A percentile compares a stretch with the other conserved stretches of the same genome.
phyloP scores from a whole-genome alignment of 2,329 filamentous ascomycete species.

The Magnaporthales sp. region DNA sequence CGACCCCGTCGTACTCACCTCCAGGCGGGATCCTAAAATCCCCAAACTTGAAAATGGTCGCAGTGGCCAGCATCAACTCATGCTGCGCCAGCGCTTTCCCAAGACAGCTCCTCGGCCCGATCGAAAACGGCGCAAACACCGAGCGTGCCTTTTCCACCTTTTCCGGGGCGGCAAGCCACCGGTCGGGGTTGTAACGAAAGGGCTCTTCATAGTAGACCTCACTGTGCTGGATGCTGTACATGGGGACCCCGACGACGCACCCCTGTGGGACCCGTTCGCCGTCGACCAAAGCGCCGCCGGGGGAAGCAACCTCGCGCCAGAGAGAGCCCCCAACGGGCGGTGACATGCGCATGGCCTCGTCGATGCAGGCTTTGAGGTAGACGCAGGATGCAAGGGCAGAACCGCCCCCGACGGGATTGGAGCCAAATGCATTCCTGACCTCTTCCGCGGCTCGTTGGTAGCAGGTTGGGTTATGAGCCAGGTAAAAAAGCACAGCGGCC shows the following conservation, averaged over 20 bases:
- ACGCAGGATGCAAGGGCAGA: slow-evolving; percentile 30
- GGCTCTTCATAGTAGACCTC: slow-evolving; percentile 51
- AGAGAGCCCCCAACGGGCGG: slow-evolving; percentile 52
- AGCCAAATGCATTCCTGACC: slow-evolving; percentile 39
- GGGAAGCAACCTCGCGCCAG: slow-evolving; percentile 46
- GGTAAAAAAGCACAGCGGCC: slow-evolving; percentile 55
- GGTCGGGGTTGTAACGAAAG: slow-evolving; percentile 52
- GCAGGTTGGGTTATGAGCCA: slow-evolving; percentile 41
- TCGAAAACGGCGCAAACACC: slow-evolving; percentile 67
- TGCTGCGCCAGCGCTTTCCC: slow-evolving; percentile 61
- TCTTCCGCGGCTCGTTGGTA: slow-evolving; percentile 40
- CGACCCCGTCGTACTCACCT: slow-evolving; percentile 39
- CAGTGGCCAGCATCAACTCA: slow-evolving; percentile 56
- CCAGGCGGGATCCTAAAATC: slow-evolving; percentile 45
- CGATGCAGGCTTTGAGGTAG: slow-evolving; percentile 56
- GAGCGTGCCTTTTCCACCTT: slow-evolving; percentile 48
- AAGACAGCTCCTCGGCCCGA: slow-evolving; percentile 63
- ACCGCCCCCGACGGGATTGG: slow-evolving; percentile 46
- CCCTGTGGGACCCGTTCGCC: slow-evolving; percentile 46
- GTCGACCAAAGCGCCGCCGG: slow-evolving; percentile 44
- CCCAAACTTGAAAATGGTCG: slow-evolving; percentile 51
- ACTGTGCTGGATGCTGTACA: slow-evolving; percentile 63
- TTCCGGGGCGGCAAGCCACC: slow-evolving; percentile 47
- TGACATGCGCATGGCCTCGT: slow-evolving; percentile 56
- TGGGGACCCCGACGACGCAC: slow-evolving; percentile 53